Evolutionary conservation across 441 rosid genomes (phyloP).

Genomic region (Brassica balearica): DNA sequence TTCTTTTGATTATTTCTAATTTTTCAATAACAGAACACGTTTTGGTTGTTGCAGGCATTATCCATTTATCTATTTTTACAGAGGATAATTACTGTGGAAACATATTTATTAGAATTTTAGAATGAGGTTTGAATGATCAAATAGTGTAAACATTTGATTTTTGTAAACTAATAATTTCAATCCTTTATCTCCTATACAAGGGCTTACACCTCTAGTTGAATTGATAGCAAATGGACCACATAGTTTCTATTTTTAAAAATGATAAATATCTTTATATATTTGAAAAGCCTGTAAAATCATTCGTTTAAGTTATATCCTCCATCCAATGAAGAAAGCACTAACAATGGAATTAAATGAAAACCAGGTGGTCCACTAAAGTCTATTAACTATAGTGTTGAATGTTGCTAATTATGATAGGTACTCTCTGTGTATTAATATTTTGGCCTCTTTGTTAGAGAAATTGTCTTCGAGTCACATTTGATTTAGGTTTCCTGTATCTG

Average conservation of each 20-base stretch:
- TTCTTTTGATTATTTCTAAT: not conserved
- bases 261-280: no score
- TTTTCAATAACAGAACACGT: constrained; percentile 19
- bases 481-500: no score
- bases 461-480: no score
- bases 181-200: no score
- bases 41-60: not conserved
- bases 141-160: not conserved
- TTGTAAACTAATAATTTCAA: not conserved
- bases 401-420: not conserved
- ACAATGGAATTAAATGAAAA: not conserved
- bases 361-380: not conserved
- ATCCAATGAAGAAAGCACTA: constrained; percentile 39
- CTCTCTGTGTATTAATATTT: no score
- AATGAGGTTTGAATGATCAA: not conserved
- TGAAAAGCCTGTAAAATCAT: constrained; percentile 1
- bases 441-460: no score
- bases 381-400: constrained; percentile 2
- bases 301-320: constrained; percentile 31
- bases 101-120: no score
- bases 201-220: constrained; percentile 4
- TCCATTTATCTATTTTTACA: not conserved
- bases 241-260: not conserved
- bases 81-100: no score
- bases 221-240: constrained; percentile 34